Evolutionary conservation across 2,329 filamentous ascomycete genomes (phyloP), one percentile per base, ranked within the genome.

Genomic region (Botrytis paeoniae): DNA sequence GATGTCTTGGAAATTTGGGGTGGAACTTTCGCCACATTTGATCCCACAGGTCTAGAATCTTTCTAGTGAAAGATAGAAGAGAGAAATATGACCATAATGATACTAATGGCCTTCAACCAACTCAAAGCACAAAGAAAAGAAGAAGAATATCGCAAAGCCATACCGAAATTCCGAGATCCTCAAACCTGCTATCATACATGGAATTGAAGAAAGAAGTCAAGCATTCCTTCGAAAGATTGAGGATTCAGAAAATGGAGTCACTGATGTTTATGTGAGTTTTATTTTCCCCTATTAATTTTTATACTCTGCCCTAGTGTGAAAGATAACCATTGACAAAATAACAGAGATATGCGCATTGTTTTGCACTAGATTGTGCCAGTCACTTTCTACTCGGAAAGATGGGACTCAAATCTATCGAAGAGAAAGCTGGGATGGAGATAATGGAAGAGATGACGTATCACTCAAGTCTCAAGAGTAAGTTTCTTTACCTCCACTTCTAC

Each of bases 401-500:
- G 73, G 90, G 90, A 2, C 87, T 88, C 1, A 84, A 89, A 74
- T 91, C 89, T 14, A 83, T 92, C 2, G 83, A 86, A 43, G 82
- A 85, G 29, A 76, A 82, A 45, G 79, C 85, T n/a, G 89, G 92
- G 72, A 86, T 89, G 75, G 84, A 86, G 22, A 87, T 93, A 80
- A 92, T 93, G 90, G 85, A 88, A 72, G 89, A 93, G 78, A 85
- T 92, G 4, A 89, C 90, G 0, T 89, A 90, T 74, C 90, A 92
- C 74, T 86, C 91, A 76, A 92, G 89, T 77, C 82, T 92, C 14
- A 88, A 90, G 78, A 90, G 90, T 91, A 77, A 78, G 86, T 82
- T 16, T n/a, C 18, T 35, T 37, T 29, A 20, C 18, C 9, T 37
- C 9, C 32, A 10, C 51, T 18, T 54, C 54, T 29, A 20, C 48